Evolutionary conservation across 495 filamentous ascomycete species (phyloP).

Genomic region (Pseudevernia furfuracea): DNA sequence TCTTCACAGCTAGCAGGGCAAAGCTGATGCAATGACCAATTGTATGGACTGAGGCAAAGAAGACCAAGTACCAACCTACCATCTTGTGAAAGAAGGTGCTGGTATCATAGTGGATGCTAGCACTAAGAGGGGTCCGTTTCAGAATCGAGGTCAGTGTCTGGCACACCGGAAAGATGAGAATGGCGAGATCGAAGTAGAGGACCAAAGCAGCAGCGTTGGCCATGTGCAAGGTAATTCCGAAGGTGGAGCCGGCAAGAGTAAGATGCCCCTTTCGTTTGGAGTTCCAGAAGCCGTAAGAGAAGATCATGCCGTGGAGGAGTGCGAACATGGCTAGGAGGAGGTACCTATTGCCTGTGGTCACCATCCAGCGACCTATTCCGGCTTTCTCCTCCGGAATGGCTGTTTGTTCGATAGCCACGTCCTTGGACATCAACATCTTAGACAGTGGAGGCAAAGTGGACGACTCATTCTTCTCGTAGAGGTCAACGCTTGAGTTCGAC

Average conservation of each 20-base stretch:
- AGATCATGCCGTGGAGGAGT: constrained; percentile 15
- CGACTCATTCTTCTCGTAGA: constrained; percentile 35
- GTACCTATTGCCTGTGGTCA: constrained; percentile 68
- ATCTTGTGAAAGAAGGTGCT: constrained; percentile 78
- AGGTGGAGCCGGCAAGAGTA: constrained; percentile 50
- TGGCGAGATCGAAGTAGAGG: constrained; percentile 66
- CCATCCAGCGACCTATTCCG: constrained; percentile 44
- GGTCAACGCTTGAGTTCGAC: not conserved
- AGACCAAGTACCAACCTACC: constrained; percentile 71
- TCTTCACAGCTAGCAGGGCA: constrained; percentile 61
- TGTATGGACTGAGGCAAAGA: constrained; percentile 75
- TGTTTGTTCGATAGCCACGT: constrained; percentile 56
- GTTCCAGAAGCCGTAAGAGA: constrained; percentile 39
- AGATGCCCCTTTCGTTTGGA: constrained; percentile 67
- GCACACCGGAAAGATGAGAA: constrained; percentile 73
- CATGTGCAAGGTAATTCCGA: constrained; percentile 63
- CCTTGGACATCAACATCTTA: constrained; percentile 59
- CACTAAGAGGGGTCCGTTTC: constrained; percentile 66
- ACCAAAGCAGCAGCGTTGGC: constrained; percentile 62
- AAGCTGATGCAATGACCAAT: constrained; percentile 78
- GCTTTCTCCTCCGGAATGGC: constrained; percentile 10
- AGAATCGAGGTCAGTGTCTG: constrained; percentile 68
- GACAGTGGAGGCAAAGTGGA: constrained; percentile 64
- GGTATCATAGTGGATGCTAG: constrained; percentile 73
- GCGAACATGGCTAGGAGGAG: constrained; percentile 43